phyloP scores from a whole-genome alignment of 495 filamentous ascomycete genomes.

The Trypethelium eluteriae region DNA sequence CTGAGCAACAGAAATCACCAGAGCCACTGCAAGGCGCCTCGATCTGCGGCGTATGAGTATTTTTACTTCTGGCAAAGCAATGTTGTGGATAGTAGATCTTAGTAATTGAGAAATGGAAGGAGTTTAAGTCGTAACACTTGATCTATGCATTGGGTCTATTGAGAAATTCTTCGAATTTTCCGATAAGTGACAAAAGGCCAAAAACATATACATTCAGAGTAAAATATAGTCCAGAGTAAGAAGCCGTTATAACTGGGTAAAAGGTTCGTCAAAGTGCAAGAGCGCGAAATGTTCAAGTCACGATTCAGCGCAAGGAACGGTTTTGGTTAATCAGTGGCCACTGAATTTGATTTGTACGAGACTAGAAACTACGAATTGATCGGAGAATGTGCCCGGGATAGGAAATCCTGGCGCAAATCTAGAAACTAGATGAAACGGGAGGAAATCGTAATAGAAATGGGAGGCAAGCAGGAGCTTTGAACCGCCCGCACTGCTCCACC shows the following conservation, averaged over 20 bases:
- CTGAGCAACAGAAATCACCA: not conserved
- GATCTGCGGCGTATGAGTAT: not conserved
- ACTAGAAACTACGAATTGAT: not conserved
- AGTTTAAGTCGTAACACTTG: too few relatives aligned
- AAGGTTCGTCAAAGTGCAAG: not conserved
- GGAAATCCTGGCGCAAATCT: not conserved
- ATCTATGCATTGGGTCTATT: too few relatives aligned
- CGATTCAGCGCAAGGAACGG: too few relatives aligned
- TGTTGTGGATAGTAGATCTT: not conserved
- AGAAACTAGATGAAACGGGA: not conserved
- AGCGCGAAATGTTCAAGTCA: too few relatives aligned
- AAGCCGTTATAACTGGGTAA: too few relatives aligned
- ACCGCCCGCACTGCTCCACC: slow-evolving; percentile 8
- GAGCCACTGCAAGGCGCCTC: not conserved
- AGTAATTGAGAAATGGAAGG: too few relatives aligned
- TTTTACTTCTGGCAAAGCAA: not conserved
- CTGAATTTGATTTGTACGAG: slow-evolving; percentile 1
- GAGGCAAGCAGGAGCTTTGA: not conserved
- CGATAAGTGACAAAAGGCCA: not conserved
- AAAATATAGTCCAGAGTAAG: too few relatives aligned
- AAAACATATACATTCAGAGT: too few relatives aligned
- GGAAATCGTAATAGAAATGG: not conserved
- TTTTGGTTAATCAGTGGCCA: slow-evolving; percentile 3
- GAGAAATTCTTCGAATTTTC: not conserved
- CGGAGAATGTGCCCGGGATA: not conserved